Percentiles rank a stretch among this genome's conserved stretches.
These are phyloP conservation scores for Linaria vulgaris DNA, from an alignment of 257 asterid species.

Conservation along the genomic window DNA sequence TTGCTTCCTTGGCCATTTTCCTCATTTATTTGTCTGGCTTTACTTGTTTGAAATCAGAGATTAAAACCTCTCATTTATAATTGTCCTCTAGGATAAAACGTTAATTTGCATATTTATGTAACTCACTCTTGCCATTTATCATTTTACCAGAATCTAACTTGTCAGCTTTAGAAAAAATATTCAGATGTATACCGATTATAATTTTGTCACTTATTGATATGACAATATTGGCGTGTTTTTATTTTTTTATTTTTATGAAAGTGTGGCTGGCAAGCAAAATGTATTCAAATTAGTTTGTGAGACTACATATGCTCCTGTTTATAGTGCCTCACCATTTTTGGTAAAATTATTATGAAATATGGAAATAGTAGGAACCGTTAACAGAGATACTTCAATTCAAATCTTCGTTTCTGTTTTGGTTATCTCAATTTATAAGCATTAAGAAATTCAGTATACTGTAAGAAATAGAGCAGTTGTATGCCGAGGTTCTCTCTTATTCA, in stretches of 20 bases:
- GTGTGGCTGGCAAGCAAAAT: slow-evolving; percentile 15
- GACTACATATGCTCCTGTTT: slow-evolving; percentile 2
- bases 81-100: slow-evolving; percentile 2
- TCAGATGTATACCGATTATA: slow-evolving; percentile 6
- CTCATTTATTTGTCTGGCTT: slow-evolving; percentile 13
- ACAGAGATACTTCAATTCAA: background rate
- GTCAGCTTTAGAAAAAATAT: slow-evolving; percentile 3
- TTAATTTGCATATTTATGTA: slow-evolving; percentile 11
- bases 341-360: background rate
- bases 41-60: slow-evolving; percentile 8
- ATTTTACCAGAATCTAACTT: background rate
- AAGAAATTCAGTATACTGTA: background rate
- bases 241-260: background rate
- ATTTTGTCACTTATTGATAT: background rate
- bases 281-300: background rate
- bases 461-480: background rate
- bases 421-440: background rate
- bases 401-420: background rate
- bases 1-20: slow-evolving; percentile 27
- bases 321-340: background rate
- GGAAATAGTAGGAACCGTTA: background rate
- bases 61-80: slow-evolving; percentile 6
- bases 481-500: background rate
- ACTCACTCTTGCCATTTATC: background rate
- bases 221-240: too few species aligned